Percentiles rank a stretch among this genome's conserved stretches.
These are phyloP conservation scores for Melastoma malabathricum DNA, from an alignment of 345 rosid species.

Conservation along the genomic window DNA sequence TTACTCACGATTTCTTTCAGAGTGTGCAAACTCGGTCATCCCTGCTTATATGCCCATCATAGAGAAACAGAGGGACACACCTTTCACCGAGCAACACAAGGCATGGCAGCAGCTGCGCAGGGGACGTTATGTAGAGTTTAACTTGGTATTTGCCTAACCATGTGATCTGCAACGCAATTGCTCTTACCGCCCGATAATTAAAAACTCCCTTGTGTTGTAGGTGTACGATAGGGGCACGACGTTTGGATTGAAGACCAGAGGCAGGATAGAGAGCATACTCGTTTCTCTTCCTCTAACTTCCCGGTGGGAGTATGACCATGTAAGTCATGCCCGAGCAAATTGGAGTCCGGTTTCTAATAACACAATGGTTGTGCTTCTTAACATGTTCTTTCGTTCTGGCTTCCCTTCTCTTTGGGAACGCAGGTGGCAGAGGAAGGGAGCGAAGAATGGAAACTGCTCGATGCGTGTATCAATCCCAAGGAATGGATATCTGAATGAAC, in stretches of 20 bases:
- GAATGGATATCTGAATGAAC: conserved; percentile 49
- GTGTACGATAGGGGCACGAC: conserved; percentile 97
- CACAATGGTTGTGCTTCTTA: too few species aligned
- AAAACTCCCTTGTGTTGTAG: conserved; percentile 15
- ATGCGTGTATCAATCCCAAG: conserved; percentile 94
- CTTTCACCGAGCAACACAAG: conserved; percentile 67
- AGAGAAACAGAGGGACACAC: conserved; percentile 65
- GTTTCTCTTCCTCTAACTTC: conserved; percentile 89
- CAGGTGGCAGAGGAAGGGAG: conserved; percentile 95
- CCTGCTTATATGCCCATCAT: conserved; percentile 89
- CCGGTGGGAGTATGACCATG: conserved; percentile 97
- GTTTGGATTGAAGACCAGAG: conserved; percentile 95
- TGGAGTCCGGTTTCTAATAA: too few species aligned
- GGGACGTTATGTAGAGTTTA: conserved; percentile 95
- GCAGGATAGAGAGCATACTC: conserved; percentile 91
- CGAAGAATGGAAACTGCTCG: conserved; percentile 93
- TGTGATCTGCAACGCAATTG: too few species aligned
- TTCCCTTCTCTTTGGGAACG: conserved; percentile 7
- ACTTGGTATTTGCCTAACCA: conserved; percentile 40
- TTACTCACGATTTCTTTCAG: conserved; percentile 18
- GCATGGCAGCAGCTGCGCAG: conserved; percentile 96
- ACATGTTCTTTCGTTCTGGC: too few species aligned
- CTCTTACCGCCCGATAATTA: not conserved
- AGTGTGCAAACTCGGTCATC: conserved; percentile 83
- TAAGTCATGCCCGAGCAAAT: conserved; percentile 15